These are phyloP conservation scores for Edaphochlamys debaryana DNA, from an alignment of 139 green algal species.

Conservation along the genomic window DNA sequence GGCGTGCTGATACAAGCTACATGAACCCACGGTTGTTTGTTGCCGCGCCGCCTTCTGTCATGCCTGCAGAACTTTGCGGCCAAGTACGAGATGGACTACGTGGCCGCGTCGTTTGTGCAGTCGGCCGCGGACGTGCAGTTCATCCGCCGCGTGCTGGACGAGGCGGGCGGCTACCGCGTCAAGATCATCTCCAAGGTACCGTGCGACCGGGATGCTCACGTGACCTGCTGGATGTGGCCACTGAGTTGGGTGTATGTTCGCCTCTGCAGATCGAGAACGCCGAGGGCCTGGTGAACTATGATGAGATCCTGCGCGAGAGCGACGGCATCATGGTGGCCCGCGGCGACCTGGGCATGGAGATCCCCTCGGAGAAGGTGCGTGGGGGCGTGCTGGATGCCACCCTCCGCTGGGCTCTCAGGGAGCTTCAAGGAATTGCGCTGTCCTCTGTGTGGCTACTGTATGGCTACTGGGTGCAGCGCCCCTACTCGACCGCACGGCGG, in stretches of 20 bases:
- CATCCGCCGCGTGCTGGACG: conserved; percentile 67
- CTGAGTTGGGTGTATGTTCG: no score
- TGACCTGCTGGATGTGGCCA: no score
- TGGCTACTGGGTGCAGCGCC: no score
- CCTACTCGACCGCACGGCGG: no score
- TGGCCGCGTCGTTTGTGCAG: conserved; percentile 71
- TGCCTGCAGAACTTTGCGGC: conserved; percentile 68
- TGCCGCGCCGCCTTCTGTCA: no score
- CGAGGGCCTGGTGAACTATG: conserved; percentile 55
- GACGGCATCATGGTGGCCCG: conserved; percentile 79
- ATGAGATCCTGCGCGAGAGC: conserved; percentile 68
- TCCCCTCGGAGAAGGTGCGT: conserved; percentile 65
- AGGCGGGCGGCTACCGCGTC: conserved; percentile 58
- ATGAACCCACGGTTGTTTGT: no score
- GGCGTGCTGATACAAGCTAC: no score
- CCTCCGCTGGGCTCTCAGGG: no score
- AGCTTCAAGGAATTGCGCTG: no score
- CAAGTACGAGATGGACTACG: conserved; percentile 64
- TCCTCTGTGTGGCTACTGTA: no score
- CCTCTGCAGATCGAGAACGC: conserved; percentile 70
- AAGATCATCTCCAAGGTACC: conserved; percentile 76
- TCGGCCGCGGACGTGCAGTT: conserved; percentile 61
- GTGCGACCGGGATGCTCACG: no score
- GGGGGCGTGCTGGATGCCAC: background rate
- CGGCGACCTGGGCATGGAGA: conserved; percentile 76